Evolutionary conservation across 768 basidiomycete genomes (phyloP).

Genomic region (Lactarius quietus): DNA sequence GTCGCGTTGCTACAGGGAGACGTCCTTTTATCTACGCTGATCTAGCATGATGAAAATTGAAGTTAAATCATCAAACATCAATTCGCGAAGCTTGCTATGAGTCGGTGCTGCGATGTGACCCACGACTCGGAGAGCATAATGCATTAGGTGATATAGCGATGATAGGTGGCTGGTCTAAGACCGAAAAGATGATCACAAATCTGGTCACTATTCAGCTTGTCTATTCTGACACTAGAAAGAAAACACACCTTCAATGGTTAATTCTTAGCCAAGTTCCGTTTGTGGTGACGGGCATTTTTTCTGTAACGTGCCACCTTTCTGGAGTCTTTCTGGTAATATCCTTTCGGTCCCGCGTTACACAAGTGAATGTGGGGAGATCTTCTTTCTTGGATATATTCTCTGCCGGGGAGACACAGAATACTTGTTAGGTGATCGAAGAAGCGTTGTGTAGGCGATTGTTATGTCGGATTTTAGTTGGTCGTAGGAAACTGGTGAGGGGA

Average conservation of each 20-base stretch:
- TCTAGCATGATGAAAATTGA: neutral
- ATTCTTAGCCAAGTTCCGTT: neutral
- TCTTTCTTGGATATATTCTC: neutral
- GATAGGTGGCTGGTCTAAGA: no score
- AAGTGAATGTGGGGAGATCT: neutral
- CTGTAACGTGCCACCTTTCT: neutral
- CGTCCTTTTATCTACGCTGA: neutral
- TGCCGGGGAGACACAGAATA: no score
- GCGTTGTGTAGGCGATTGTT: neutral
- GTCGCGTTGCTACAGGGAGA: neutral
- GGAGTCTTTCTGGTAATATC: no score
- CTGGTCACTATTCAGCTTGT: neutral
- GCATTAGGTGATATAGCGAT: no score
- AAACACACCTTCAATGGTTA: neutral
- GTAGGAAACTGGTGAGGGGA: neutral
- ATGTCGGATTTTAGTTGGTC: neutral
- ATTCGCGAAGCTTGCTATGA: no score
- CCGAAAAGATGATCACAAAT: no score
- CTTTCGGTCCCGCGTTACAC: no score
- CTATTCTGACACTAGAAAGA: neutral
- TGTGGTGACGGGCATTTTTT: neutral
- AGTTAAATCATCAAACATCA: no score
- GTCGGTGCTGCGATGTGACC: no score
- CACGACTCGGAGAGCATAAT: no score
- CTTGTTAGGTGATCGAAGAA: neutral